Percentiles rank a stretch among this genome's conserved stretches.
Evolutionary conservation across 208 protist genomes (phyloP).

Genomic region (Blechomonas ayalai): DNA sequence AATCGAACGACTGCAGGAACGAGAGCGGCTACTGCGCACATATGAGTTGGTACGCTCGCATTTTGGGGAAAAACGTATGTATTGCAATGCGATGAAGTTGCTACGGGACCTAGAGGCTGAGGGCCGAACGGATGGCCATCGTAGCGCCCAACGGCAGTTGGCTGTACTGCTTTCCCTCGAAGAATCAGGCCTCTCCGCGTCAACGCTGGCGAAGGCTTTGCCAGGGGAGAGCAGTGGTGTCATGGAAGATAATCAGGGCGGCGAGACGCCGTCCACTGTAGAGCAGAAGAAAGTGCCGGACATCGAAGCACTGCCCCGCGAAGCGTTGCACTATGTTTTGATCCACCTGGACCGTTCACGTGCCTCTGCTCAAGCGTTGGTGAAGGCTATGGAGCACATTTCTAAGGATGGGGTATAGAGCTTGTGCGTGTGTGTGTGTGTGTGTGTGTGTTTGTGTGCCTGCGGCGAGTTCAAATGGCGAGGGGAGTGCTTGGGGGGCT

Average conservation of each 20-base stretch:
- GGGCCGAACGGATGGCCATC: slow-evolving; percentile 53
- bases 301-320: slow-evolving; percentile 7
- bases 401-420: too few relatives aligned
- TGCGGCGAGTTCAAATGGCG: too few relatives aligned
- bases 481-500: too few relatives aligned
- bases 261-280: too few relatives aligned
- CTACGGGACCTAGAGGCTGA: slow-evolving; percentile 36
- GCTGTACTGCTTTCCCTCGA: slow-evolving; percentile 24
- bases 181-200: slow-evolving; percentile 24
- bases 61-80: slow-evolving; percentile 25
- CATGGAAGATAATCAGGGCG: slow-evolving; percentile 1
- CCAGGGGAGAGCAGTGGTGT: slow-evolving; percentile 13
- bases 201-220: slow-evolving; percentile 16
- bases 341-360: slow-evolving; percentile 17
- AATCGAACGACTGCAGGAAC: slow-evolving; percentile 42
- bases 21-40: slow-evolving; percentile 51
- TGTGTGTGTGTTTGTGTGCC: too few relatives aligned
- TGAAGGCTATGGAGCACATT: not conserved
- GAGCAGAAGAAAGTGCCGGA: too few relatives aligned
- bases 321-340: slow-evolving; percentile 22
- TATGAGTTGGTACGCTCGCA: slow-evolving; percentile 71
- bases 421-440: too few relatives aligned
- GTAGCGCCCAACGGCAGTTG: slow-evolving; percentile 31
- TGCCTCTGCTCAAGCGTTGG: slow-evolving; percentile 11
- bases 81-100: slow-evolving; percentile 23